phyloP scores from a whole-genome alignment of 495 filamentous ascomycete genomes.

The Copromyces sp. region DNA sequence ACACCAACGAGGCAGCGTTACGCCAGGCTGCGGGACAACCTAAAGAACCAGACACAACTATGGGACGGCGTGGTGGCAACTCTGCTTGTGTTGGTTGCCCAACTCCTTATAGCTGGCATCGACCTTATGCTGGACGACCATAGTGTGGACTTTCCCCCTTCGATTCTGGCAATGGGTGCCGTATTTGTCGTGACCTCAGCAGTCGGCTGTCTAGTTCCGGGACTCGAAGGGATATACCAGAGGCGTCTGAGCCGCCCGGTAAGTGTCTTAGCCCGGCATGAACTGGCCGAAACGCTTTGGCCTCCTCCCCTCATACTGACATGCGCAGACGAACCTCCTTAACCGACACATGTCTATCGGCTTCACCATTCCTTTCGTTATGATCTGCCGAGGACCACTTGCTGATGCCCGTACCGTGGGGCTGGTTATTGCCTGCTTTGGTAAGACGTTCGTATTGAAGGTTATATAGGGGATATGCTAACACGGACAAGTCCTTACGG shows the following conservation, averaged over 20 bases:
- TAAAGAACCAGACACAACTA: not conserved
- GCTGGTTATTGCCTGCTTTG: slow-evolving; percentile 27
- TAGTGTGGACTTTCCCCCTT: slow-evolving; percentile 18
- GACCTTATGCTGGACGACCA: slow-evolving; percentile 9
- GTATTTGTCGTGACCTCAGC: slow-evolving; percentile 12
- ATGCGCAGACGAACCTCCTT: slow-evolving; percentile 19
- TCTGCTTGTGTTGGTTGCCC: slow-evolving; percentile 11
- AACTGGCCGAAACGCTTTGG: not conserved
- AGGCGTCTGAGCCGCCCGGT: slow-evolving; percentile 27
- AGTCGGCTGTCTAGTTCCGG: slow-evolving; percentile 1
- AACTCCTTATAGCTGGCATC: slow-evolving; percentile 20
- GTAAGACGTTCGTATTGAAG: slow-evolving; percentile 13
- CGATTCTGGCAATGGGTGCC: slow-evolving; percentile 22
- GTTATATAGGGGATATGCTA: not conserved
- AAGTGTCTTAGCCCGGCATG: not conserved
- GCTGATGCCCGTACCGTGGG: slow-evolving; percentile 21
- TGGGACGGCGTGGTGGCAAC: slow-evolving; percentile 14
- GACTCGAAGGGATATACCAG: slow-evolving; percentile 22
- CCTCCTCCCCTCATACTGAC: not conserved
- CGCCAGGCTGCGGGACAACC: not conserved
- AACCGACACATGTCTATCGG: slow-evolving; percentile 41
- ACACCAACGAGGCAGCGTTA: not conserved
- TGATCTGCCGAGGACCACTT: slow-evolving; percentile 31
- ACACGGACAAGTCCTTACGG: slow-evolving; percentile 18
- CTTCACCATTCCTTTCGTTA: slow-evolving; percentile 36